phyloP scores from a whole-genome alignment of 352 stramenopile species.

The Pythium dissotocum region DNA sequence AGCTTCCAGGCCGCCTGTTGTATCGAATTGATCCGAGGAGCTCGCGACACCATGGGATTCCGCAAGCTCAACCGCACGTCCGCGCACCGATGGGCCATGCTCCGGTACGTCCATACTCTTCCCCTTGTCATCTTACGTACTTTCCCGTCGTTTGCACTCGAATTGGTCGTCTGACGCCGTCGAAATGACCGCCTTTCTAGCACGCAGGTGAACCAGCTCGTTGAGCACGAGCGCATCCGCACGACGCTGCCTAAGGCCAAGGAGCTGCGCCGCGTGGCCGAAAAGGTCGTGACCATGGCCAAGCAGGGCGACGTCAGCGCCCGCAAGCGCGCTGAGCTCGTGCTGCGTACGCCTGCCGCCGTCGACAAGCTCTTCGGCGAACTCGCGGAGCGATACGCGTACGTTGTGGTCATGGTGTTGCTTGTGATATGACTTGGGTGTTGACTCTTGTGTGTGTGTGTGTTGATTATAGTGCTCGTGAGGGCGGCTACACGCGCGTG shows the following conservation, averaged over 20 bases:
- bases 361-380: conserved; percentile 97
- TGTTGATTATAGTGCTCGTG: conserved; percentile 40
- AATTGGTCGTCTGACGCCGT: conserved; percentile 1
- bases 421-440: no score
- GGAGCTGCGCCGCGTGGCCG: conserved; percentile 92
- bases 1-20: background rate
- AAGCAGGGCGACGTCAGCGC: conserved; percentile 91
- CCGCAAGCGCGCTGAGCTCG: conserved; percentile 75
- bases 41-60: conserved; percentile 58
- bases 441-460: background rate
- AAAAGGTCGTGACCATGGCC: conserved; percentile 94
- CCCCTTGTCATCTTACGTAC: conserved; percentile 1
- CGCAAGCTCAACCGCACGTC: conserved; percentile 93
- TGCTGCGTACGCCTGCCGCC: conserved; percentile 89
- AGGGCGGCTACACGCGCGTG: conserved; percentile 96
- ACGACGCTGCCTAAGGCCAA: conserved; percentile 97
- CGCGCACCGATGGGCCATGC: conserved; percentile 95
- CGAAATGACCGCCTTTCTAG: conserved; percentile 31
- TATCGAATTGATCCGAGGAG: background rate
- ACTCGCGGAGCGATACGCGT: conserved; percentile 94
- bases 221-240: conserved; percentile 97
- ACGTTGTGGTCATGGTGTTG: conserved; percentile 28
- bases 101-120: conserved; percentile 66
- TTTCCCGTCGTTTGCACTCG: background rate
- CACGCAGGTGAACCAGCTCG: conserved; percentile 96